Conservation (phyloP, 495 filamentous ascomycete genomes). For the Lepidopterella palustris region DNA sequence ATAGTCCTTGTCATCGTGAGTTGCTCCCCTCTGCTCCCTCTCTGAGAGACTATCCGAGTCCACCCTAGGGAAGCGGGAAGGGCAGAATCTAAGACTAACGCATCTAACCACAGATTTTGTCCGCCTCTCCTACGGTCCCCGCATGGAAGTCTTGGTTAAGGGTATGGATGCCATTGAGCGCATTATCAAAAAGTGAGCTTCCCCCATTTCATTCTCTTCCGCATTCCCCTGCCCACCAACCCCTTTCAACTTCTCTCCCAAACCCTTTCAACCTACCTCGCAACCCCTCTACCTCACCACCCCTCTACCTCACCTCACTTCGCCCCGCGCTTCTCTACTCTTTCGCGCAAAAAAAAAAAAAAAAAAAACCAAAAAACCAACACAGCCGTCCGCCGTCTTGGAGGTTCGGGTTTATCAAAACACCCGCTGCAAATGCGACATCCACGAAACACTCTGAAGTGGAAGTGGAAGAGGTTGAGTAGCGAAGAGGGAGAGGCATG, state of each 20-base stretch:
- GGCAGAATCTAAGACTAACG: too few relatives aligned
- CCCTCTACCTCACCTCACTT: too few relatives aligned
- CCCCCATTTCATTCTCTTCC: neutral
- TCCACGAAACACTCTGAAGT: neutral
- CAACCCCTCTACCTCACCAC: too few relatives aligned
- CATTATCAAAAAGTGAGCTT: slow-evolving; percentile 58
- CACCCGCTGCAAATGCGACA: too few relatives aligned
- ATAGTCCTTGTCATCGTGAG: slow-evolving; percentile 77
- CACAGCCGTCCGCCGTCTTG: neutral
- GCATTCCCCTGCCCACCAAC: neutral
- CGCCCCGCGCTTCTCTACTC: too few relatives aligned
- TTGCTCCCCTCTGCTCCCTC: neutral
- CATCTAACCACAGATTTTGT: slow-evolving; percentile 55
- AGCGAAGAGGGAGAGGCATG: neutral
- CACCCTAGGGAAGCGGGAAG: too few relatives aligned
- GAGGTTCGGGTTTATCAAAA: neutral
- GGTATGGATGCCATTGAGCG: slow-evolving; percentile 87
- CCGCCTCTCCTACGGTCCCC: slow-evolving; percentile 82
- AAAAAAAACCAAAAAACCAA: neutral
- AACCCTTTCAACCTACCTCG: too few relatives aligned
- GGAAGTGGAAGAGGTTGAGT: neutral
- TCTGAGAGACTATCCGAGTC: neutral
- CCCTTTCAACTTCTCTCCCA: too few relatives aligned
- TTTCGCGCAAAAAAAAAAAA: too few relatives aligned
- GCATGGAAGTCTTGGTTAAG: slow-evolving; percentile 76